These are phyloP conservation scores for Cenchrus americanus DNA, from an alignment of 176 grass and related monocot species.

Conservation along the genomic window DNA sequence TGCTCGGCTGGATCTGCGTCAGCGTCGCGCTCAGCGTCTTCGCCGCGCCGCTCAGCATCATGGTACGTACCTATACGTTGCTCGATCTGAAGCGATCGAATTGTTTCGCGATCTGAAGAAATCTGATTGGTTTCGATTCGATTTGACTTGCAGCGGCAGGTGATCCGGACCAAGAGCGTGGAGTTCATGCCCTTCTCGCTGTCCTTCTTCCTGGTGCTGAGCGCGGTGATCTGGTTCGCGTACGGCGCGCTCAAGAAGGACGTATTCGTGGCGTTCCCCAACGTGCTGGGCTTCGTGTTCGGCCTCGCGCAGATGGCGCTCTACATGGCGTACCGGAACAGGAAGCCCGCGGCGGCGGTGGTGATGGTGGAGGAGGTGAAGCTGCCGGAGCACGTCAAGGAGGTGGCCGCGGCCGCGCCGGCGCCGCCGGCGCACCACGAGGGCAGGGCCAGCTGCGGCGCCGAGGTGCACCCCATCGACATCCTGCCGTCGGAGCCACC, in stretches of 20 bases:
- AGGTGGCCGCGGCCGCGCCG: neutral
- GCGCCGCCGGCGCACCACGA: neutral
- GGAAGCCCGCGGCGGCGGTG: constrained; percentile 6
- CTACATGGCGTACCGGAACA: constrained; percentile 64
- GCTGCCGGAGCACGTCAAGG: constrained; percentile 55
- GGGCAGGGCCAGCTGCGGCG: constrained; percentile 45
- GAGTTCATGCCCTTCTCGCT: constrained; percentile 98
- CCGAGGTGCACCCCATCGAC: constrained; percentile 65
- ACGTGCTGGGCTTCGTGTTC: constrained; percentile 82
- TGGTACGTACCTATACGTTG: constrained; percentile 43
- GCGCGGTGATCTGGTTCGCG: constrained; percentile 83
- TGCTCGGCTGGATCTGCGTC: constrained; percentile 88
- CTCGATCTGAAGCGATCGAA: too few species aligned
- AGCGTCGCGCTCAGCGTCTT: constrained; percentile 75
- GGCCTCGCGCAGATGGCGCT: constrained; percentile 85
- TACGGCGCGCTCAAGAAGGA: constrained; percentile 83
- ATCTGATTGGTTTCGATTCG: too few species aligned
- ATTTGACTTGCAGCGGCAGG: constrained; percentile 60
- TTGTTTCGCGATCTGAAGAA: neutral
- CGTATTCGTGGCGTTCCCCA: constrained; percentile 79
- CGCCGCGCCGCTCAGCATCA: constrained; percentile 86
- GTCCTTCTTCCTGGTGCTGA: constrained; percentile 83
- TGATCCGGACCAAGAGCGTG: constrained; percentile 94
- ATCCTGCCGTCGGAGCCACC: neutral
- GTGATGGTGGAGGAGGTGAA: constrained; percentile 44